Conservation (phyloP, 2,329 filamentous ascomycete genomes). For the Bipolaris gigantea region DNA sequence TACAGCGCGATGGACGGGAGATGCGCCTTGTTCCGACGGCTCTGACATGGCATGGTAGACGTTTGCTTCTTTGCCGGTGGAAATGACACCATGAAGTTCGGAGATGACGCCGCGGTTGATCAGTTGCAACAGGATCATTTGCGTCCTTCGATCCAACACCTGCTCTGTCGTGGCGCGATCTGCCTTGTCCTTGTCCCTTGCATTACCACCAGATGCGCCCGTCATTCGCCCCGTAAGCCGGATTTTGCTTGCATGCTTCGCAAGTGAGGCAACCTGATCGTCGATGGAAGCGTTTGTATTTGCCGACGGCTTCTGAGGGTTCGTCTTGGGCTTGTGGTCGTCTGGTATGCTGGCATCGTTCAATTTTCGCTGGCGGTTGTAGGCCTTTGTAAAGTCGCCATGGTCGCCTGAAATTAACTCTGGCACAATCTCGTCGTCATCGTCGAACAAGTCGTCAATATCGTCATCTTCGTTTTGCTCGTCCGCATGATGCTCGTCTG, state of each 20-base stretch:
- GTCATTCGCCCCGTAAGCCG: conserved; percentile 67
- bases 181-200: conserved; percentile 75
- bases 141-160: conserved; percentile 88
- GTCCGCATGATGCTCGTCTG: conserved; percentile 5
- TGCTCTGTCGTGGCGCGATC: conserved; percentile 94
- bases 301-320: conserved; percentile 68
- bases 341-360: conserved; percentile 56
- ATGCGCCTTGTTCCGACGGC: conserved; percentile 49
- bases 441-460: conserved; percentile 64
- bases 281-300: conserved; percentile 81
- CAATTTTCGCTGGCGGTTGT: conserved; percentile 79
- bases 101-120: conserved; percentile 88
- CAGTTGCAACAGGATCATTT: conserved; percentile 94
- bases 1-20: conserved; percentile 75
- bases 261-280: conserved; percentile 83
- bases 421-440: conserved; percentile 56
- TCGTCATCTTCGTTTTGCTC: conserved; percentile 60
- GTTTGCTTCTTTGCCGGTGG: conserved; percentile 97
- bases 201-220: conserved; percentile 51
- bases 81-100: conserved; percentile 92
- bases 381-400: conserved; percentile 77
- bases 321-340: conserved; percentile 67
- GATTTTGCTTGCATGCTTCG: conserved; percentile 84
- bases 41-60: conserved; percentile 86
- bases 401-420: conserved; percentile 62